A percentile compares a stretch with the other conserved stretches of the same genome.
Evolutionary conservation across 257 asterid genomes (phyloP).

Genomic region (Euphrasia confusa): DNA sequence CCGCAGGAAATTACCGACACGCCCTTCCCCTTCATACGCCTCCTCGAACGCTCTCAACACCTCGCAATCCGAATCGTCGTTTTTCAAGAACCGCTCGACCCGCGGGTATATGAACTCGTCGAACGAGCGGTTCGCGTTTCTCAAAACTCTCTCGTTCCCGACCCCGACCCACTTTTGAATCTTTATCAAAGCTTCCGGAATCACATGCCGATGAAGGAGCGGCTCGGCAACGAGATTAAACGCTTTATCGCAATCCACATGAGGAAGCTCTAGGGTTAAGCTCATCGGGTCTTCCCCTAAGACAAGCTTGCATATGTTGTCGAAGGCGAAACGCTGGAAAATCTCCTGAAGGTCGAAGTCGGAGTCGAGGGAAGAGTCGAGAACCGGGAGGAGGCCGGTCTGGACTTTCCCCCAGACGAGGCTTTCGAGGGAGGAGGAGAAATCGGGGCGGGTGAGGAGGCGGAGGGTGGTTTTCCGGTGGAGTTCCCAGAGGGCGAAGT

Average conservation of each 20-base stretch:
- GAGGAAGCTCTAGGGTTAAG: neutral
- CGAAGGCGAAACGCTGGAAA: constrained; percentile 21
- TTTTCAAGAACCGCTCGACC: constrained; percentile 7
- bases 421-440: neutral
- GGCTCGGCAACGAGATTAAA: constrained; percentile 13
- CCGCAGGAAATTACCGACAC: neutral
- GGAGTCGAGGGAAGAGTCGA: neutral
- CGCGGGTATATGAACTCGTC: constrained; percentile 35
- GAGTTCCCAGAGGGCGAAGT: constrained; percentile 26
- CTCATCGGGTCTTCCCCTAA: constrained; percentile 21
- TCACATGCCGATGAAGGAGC: constrained; percentile 17
- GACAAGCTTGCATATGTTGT: constrained; percentile 20
- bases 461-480: constrained; percentile 21
- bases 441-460: neutral
- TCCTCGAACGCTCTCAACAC: constrained; percentile 19
- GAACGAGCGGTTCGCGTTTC: constrained; percentile 29
- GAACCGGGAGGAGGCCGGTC: constrained; percentile 17
- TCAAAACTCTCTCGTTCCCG: constrained; percentile 5
- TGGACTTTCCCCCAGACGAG: constrained; percentile 15
- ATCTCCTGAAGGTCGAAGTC: constrained; percentile 22
- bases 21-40: constrained; percentile 12
- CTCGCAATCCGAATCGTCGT: neutral
- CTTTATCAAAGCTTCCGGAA: constrained; percentile 20
- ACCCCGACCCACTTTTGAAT: constrained; percentile 6
- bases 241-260: constrained; percentile 16